These are phyloP conservation scores for Volvox carteri DNA, from an alignment of 163 green algal genomes.

Conservation along the genomic window DNA sequence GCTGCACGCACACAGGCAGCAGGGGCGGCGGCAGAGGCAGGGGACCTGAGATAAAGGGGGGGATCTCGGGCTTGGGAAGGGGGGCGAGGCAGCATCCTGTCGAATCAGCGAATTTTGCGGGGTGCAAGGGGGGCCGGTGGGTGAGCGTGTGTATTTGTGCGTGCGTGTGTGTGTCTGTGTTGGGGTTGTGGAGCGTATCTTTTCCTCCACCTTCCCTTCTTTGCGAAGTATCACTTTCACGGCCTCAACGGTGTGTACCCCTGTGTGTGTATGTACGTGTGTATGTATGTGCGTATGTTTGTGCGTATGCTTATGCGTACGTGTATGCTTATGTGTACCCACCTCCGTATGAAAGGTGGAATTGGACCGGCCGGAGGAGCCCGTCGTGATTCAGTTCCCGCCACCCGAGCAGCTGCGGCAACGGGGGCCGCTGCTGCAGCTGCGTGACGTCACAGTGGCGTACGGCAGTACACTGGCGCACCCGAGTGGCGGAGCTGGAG, in stretches of 20 bases:
- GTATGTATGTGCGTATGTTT: too few species aligned
- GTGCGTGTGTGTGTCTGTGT: not conserved
- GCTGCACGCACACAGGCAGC: too few species aligned
- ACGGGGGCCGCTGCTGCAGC: conserved; percentile 47
- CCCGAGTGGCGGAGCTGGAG: too few species aligned
- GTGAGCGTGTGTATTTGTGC: not conserved
- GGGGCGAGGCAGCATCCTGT: too few species aligned
- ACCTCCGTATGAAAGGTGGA: too few species aligned
- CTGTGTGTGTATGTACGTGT: too few species aligned
- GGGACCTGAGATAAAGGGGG: too few species aligned
- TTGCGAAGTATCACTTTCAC: not conserved
- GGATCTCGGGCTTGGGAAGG: not conserved
- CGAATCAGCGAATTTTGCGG: too few species aligned
- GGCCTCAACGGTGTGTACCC: too few species aligned
- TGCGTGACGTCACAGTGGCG: conserved; percentile 36
- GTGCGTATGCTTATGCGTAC: too few species aligned
- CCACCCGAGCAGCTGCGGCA: conserved; percentile 36
- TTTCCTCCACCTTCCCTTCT: not conserved
- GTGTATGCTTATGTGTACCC: too few species aligned
- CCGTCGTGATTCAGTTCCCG: conserved; percentile 48
- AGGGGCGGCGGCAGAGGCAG: too few species aligned
- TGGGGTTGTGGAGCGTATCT: not conserved
- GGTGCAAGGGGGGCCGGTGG: not conserved
- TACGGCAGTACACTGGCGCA: conserved; percentile 1
- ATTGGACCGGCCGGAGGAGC: conserved; percentile 51